phyloP scores from a whole-genome alignment of 2,329 filamentous ascomycete genomes.

The Trichoderma semiorbis region DNA sequence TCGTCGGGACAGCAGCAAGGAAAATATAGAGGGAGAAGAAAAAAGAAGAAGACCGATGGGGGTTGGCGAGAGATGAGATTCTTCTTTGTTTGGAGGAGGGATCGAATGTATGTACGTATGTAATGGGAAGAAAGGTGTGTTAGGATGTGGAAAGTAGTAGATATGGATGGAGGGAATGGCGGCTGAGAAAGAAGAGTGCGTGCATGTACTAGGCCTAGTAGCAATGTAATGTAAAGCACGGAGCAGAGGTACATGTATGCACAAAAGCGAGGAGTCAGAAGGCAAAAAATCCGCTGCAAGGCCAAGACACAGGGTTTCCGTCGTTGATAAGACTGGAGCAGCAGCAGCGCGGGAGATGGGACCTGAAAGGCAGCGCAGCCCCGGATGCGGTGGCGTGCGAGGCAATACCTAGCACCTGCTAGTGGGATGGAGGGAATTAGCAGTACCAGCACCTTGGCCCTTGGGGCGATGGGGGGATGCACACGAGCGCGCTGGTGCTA shows the following conservation, averaged over 20 bases:
- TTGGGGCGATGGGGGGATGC: not conserved
- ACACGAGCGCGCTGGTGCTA: not conserved
- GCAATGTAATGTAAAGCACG: not conserved
- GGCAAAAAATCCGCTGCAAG: not conserved
- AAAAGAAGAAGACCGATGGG: not conserved
- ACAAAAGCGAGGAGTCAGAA: not conserved
- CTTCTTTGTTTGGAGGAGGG: not conserved
- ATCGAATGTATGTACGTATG: not conserved
- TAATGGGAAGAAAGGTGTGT: not conserved
- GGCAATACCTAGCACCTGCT: not conserved
- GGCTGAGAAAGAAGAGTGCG: not conserved
- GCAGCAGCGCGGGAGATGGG: not conserved
- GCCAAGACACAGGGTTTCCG: not conserved
- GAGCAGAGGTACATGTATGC: not conserved
- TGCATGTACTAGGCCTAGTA: not conserved
- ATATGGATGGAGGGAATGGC: not conserved
- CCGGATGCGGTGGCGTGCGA: conserved; percentile 14
- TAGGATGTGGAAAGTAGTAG: not conserved
- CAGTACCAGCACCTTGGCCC: not conserved
- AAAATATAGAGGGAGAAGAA: not conserved
- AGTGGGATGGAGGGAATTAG: not conserved
- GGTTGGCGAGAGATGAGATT: not conserved
- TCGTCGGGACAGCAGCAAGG: not conserved
- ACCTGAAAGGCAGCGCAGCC: conserved; percentile 8
- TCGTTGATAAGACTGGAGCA: not conserved